Base-by-base conservation (phyloP, 192 early-diverging fungal genomes). In the Umbelopsis vinacea region DNA sequence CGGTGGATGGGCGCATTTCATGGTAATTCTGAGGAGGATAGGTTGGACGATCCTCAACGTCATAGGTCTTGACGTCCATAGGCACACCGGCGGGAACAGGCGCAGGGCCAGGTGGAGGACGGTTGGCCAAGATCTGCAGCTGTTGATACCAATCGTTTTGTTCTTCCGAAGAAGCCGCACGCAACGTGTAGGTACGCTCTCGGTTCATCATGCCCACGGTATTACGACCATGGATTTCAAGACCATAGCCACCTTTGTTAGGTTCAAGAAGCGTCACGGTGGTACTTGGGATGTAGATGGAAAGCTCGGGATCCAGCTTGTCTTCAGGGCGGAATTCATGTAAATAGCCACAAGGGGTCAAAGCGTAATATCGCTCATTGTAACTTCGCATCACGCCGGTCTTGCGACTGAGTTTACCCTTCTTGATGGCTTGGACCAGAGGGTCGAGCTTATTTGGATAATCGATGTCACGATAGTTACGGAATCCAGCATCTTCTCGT, bases 321-420 rank as follows among this genome's bases (percentile, higher is more conserved):
- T 76, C 55, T 6, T 66, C 71, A 2, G 63, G 35, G 11, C 53
- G 38, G 54, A 85, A 85, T 15, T 83, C 76, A 74, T 85, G 81
- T 17, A 85, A 29, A 73, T 78, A 85, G 1, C 81, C 81, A 17
- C 73, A 78, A 48, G 75, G 75, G 6, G 81, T 83, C 29, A 86
- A 48, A 11, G 84, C 77, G 79, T 81, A 86, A 48, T 60, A 82
- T 6, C 79, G 74, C 11, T 84, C 77, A 33, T 71, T 76, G 69
- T 74, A 86, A 47, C 74, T 74, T 66, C 81, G 82, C 26, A 82
- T 69, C 3, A 86, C 79, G 8, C 78, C 76, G 14, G 77, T 81
- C 10, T 74, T 66, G 0, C 85, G 76, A 14, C 73, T 71, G 67
- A 84, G 55, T 33, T 78, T 71, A 14, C 79, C 82, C 7, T 79